Conservation (phyloP, 2,329 filamentous ascomycete genomes). For the Coniochaeta sp. region DNA sequence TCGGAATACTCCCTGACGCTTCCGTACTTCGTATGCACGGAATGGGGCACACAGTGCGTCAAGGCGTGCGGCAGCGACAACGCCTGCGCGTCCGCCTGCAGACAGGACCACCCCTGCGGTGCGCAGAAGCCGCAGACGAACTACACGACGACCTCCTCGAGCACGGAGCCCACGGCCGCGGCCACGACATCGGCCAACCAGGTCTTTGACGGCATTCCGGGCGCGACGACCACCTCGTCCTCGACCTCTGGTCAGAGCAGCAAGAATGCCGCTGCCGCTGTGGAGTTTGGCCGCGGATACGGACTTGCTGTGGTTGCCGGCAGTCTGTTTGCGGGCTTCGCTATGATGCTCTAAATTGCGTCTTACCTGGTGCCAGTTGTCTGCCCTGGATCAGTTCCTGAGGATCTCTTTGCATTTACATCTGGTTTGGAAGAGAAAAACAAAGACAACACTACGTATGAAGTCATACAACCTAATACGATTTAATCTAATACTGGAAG, state of each 20-base stretch:
- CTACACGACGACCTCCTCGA: conserved; percentile 45
- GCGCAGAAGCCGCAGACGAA: conserved; percentile 53
- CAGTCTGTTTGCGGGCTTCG: conserved; percentile 19
- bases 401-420: background rate
- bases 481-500: background rate
- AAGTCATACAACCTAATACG: background rate
- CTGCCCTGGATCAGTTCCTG: background rate
- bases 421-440: background rate
- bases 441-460: background rate
- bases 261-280: conserved; percentile 8
- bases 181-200: conserved; percentile 20
- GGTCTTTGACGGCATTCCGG: conserved; percentile 27
- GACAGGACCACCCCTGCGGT: conserved; percentile 63
- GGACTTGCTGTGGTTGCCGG: conserved; percentile 14
- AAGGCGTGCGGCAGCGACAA: conserved; percentile 46
- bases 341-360: conserved; percentile 32
- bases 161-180: conserved; percentile 21
- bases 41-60: conserved; percentile 65
- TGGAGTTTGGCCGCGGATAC: conserved; percentile 23
- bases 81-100: conserved; percentile 53
- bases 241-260: background rate
- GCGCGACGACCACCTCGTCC: conserved; percentile 5
- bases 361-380: background rate
- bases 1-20: conserved; percentile 72
- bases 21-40: conserved; percentile 67